Evolutionary conservation across 148 eudicot genomes (phyloP), one percentile per base, ranked within the genome.

Genomic region (Rhododendron vialii): DNA sequence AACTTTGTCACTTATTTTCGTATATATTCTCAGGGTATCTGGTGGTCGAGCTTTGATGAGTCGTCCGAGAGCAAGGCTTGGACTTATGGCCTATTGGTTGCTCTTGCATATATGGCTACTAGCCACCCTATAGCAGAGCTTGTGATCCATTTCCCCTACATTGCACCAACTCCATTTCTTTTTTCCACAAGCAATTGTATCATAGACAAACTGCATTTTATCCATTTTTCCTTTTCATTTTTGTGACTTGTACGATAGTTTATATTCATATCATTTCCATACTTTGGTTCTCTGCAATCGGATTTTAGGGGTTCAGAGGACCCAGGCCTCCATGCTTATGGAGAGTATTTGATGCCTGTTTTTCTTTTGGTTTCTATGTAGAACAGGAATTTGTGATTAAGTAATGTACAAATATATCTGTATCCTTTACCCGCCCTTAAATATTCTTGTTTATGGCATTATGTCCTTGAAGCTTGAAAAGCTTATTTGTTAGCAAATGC

Each of bases 21-120:
- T 33, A n/a, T 88, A 1, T 80, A 20, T 89, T 90, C 75, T 69
- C 93, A 97, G 99, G 99, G 98, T 97, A 82, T 85, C 95, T 1
- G 90, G 98, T 73, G 93, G 92, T 84, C 92, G 95, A 86, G 90
- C 95, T 85, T 87, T 95, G 88, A 95, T 92, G 98, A 93, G 93
- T 86, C 98, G 92, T 63, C 99, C 99, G 61, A 90, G 95, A 84
- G 98, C 96, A 81, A 92, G 98, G 61, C 61, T 55, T 55, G 61
- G 61, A 18, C 61, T 55, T 55, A 55, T 55, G 61, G 61, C 61
- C 22, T 55, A 55, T 55, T 55, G 61, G 61, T 55, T 55, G 61
- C 61, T 55, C 20, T 55, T 55, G 61, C 61, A 55, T 55, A 17
- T 55, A 15, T 55, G 61, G 61, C 61, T 55, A 55, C 24, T 55